Evolutionary conservation across 2,329 filamentous ascomycete species (phyloP), one percentile per base, ranked within the genome.

Genomic region (Epichloe sp.): DNA sequence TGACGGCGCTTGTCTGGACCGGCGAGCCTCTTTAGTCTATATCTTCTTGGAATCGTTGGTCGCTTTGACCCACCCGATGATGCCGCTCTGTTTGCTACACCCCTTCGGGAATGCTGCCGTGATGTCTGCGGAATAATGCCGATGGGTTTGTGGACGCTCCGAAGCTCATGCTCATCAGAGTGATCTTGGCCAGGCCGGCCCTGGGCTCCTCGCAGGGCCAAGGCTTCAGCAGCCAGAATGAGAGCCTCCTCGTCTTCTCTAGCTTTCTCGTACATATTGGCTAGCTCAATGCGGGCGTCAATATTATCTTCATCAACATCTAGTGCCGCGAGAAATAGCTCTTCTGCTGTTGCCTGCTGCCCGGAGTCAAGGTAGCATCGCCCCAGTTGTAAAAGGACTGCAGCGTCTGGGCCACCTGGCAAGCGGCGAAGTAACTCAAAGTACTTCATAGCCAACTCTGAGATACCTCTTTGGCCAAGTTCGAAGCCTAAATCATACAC

Each of bases 211-310:
- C 78, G 77, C 21, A 89, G 70, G 35, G 79, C 74, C 58, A 91
- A 77, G 8, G 87, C 82, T 63, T 94, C 85, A 36, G 84, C 85
- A 47, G 87, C 80, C 48, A 89, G 78, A 53, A 85, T 82, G 53
- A 89, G 79, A 1, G 89, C 89, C 60, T 88, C 81, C 59, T 89
- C 85, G 21, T 78, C 81, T 68, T 84, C 80, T 55, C 82, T 82
- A 44, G 78, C 77, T 55, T 77, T 80, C 63, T 94, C 88, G 61
- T 94, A 95, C 65, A 96, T 80, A 59, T 86, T 89, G 12, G 88
- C 88, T 10, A 96, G 73, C 59, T 88, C 80, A 34, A 86, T 80
- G 40, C 88, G 83, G 40, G 88, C 86, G 55, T 89, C 83, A 46
- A 91, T 81, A 52, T 85, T 82, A 41, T 80, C 73, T 44, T 82